Base-by-base conservation (phyloP, 176 grass and related monocot genomes). In the Carex scoparia region DNA sequence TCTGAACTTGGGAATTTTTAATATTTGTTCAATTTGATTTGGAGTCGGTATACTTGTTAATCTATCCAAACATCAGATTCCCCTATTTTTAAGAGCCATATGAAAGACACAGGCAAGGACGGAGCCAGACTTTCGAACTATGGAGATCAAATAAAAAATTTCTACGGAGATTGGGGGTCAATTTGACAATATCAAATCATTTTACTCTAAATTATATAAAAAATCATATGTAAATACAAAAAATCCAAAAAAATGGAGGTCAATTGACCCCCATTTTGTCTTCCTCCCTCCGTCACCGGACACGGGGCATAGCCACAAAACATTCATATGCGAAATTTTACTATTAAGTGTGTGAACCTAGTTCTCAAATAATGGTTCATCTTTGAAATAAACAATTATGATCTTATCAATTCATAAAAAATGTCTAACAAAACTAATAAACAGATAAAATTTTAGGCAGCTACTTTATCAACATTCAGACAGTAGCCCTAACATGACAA, bases 351-450 rank as follows among this genome's bases (percentile, higher is more conserved):
- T 33, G 27, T 0, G 13, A 32, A 58, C 23, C 53, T 58, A 57
- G 53, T 56, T 35, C 53, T 33, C 30, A 79, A 72, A 79, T 58
- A 79, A 79, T 79, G 53, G 12, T 79, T 57, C 1, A 28, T 79
- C 48, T 33, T 57, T 79, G 10, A 14, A 78, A 79, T 51, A 79
- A 14, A 79, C 14, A 5, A 58, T 56, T 56, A 56, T 33, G 37
- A 71, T 40, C 68, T 44, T 46, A 56, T 35, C 74, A 71, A 11
- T 51, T 51, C 12, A 46, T n/a, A 66, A 32, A 51, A 83, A 83
- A 83, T 83, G 40, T 63, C 44, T 67, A 69, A 16, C 13, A 83
- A 79, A 78, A 79, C 49, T 58, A 79, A 79, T 76, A 79, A 79
- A 79, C 74, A 79, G 53, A 79, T 57, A 30, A 79, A 55, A 69